A percentile compares a stretch with the other conserved stretches of the same genome.
These are phyloP conservation scores for Lachancea meyersii DNA, from an alignment of 805 yeast genomes.

Conservation along the genomic window DNA sequence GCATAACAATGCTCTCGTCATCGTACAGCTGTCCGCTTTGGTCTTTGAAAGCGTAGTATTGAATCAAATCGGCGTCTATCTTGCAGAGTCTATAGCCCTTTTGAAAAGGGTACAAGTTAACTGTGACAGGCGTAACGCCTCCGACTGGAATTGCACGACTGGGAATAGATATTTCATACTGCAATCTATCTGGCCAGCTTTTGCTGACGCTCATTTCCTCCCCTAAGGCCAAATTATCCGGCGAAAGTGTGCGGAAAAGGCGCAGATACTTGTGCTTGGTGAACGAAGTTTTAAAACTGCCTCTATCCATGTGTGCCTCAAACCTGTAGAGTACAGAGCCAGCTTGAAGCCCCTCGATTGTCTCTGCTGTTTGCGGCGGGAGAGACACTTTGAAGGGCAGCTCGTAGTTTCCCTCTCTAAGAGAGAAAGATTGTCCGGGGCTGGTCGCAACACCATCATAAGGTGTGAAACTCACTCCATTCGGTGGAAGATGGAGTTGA, in stretches of 20 bases:
- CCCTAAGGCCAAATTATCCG: constrained; percentile 53
- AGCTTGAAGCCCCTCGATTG: constrained; percentile 81
- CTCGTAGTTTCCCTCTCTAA: constrained; percentile 73
- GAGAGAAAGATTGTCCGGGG: constrained; percentile 31
- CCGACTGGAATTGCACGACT: constrained; percentile 86
- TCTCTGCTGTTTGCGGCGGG: constrained; percentile 80
- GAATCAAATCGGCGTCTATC: constrained; percentile 59
- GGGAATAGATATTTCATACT: constrained; percentile 80
- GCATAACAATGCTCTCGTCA: constrained; percentile 56
- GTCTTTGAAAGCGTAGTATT: constrained; percentile 56
- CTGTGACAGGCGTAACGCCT: constrained; percentile 58
- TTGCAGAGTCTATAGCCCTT: constrained; percentile 71
- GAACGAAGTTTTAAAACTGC: constrained; percentile 44
- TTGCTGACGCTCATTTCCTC: constrained; percentile 89
- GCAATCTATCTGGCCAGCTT: constrained; percentile 84
- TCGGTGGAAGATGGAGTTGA: constrained; percentile 23
- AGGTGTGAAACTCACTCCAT: constrained; percentile 33
- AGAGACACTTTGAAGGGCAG: constrained; percentile 77
- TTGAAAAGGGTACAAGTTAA: constrained; percentile 67
- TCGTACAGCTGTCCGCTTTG: constrained; percentile 47
- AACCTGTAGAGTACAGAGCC: constrained; percentile 67
- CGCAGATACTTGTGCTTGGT: constrained; percentile 53
- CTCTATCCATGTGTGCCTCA: constrained; percentile 71
- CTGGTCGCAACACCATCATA: constrained; percentile 22
- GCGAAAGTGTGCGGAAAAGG: constrained; percentile 72